Evolutionary conservation across 805 yeast genomes (phyloP).

Genomic region (Jamesozyma lodderae): DNA sequence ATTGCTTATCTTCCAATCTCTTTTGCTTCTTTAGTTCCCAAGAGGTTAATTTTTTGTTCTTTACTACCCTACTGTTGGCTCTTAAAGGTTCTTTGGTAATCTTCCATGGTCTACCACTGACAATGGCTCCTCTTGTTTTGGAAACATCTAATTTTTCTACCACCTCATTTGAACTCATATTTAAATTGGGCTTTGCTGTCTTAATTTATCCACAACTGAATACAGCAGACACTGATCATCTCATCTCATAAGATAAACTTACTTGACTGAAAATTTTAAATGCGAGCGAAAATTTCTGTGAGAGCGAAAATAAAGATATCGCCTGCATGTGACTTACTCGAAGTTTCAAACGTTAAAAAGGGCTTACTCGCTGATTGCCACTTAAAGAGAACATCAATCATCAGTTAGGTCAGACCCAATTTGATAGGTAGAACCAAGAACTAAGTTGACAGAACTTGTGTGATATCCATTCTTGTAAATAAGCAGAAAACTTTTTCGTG

Average conservation of each 20-base stretch:
- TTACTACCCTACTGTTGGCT: slow-evolving; percentile 50
- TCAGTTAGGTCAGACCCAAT: too few relatives aligned
- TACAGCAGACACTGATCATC: neutral
- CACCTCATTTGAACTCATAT: slow-evolving; percentile 5
- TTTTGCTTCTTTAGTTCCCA: slow-evolving; percentile 65
- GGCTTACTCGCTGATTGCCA: too few relatives aligned
- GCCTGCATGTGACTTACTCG: too few relatives aligned
- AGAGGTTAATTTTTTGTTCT: slow-evolving; percentile 34
- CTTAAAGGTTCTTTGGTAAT: slow-evolving; percentile 58
- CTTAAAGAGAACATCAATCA: too few relatives aligned
- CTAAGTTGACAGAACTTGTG: too few relatives aligned
- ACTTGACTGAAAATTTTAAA: neutral
- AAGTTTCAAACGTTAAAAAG: too few relatives aligned
- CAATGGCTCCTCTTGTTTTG: slow-evolving; percentile 38
- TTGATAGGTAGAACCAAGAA: too few relatives aligned
- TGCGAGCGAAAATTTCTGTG: neutral
- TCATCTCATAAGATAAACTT: neutral
- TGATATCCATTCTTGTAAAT: too few relatives aligned
- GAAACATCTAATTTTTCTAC: slow-evolving; percentile 4
- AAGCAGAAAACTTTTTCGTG: too few relatives aligned
- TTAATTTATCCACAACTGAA: too few relatives aligned
- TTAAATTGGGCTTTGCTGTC: too few relatives aligned
- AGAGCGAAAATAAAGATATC: too few relatives aligned
- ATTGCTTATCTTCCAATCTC: slow-evolving; percentile 53
- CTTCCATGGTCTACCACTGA: slow-evolving; percentile 71